Conservation (phyloP, 1,284 basidiomycete species). For the Vanrija sp. region DNA sequence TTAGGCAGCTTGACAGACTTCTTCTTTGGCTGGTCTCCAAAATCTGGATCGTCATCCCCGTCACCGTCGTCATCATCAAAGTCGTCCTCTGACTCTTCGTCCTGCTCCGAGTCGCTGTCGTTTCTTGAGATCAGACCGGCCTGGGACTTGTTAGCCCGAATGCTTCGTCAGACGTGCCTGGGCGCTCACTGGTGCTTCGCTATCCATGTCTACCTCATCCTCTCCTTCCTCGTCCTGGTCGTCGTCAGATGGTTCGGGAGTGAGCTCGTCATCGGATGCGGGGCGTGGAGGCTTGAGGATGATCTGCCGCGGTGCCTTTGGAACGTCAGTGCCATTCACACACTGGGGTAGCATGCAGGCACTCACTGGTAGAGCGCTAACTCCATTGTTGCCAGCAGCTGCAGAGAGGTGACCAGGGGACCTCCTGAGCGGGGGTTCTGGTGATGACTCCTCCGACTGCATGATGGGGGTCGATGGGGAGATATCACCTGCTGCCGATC, state of each 20-base stretch:
- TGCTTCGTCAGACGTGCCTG: too few species aligned
- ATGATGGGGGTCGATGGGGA: neutral
- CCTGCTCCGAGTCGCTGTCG: slow-evolving; percentile 19
- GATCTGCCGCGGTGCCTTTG: slow-evolving; percentile 4
- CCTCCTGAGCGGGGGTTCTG: neutral
- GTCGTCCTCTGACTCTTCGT: slow-evolving; percentile 29
- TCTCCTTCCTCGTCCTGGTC: slow-evolving; percentile 33
- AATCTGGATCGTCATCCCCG: slow-evolving; percentile 34
- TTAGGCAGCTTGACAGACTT: slow-evolving; percentile 21
- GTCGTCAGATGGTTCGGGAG: slow-evolving; percentile 19
- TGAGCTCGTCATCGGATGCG: slow-evolving; percentile 16
- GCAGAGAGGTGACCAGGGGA: neutral
- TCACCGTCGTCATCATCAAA: slow-evolving; percentile 30
- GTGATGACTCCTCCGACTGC: slow-evolving; percentile 8
- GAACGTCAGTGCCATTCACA: neutral
- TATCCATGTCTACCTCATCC: slow-evolving; percentile 26
- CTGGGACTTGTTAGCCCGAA: neutral
- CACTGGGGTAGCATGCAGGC: neutral
- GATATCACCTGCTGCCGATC: too few species aligned
- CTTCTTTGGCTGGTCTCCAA: slow-evolving; percentile 33
- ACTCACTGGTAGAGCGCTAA: slow-evolving; percentile 1
- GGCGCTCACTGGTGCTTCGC: slow-evolving; percentile 12
- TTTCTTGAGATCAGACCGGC: neutral
- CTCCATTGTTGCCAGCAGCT: neutral
- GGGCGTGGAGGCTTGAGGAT: slow-evolving; percentile 12